Conservation (phyloP, 179 eudicot genomes). For the Vitellaria paradoxa region DNA sequence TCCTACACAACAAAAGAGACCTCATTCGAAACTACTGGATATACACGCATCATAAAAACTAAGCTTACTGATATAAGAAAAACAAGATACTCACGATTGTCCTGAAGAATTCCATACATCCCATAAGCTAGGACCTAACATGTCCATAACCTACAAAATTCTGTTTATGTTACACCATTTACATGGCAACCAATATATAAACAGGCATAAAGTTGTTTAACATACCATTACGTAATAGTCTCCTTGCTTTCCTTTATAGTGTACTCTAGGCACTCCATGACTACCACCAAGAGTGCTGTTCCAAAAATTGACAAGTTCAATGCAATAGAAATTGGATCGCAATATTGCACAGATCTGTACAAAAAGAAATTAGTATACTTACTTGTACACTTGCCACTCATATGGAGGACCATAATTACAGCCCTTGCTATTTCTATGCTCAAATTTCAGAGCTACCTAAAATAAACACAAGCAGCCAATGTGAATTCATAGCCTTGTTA, state of each 20-base stretch:
- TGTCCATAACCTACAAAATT: slow-evolving; percentile 81
- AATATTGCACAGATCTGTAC: not conserved
- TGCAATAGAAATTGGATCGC: not conserved
- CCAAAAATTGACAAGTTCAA: slow-evolving; percentile 15
- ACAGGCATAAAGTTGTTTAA: not conserved
- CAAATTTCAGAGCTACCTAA: slow-evolving; percentile 90
- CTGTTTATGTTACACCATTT: not conserved
- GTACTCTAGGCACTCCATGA: slow-evolving; percentile 86
- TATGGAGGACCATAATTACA: slow-evolving; percentile 90
- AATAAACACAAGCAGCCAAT: not conserved
- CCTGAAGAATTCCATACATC: slow-evolving; percentile 95
- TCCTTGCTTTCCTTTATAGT: slow-evolving; percentile 88
- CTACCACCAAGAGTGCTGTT: slow-evolving; percentile 85
- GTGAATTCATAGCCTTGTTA: not conserved
- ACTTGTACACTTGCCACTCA: slow-evolving; percentile 98
- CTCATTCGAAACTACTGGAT: not conserved
- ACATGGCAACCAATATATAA: not conserved
- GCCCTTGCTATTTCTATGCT: slow-evolving; percentile 91
- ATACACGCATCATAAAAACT: not conserved
- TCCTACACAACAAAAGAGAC: not conserved
- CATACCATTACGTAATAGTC: slow-evolving; percentile 89
- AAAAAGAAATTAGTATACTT: slow-evolving; percentile 21
- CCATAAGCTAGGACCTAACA: slow-evolving; percentile 95
- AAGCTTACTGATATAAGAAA: slow-evolving; percentile 5
- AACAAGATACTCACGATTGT: slow-evolving; percentile 60